phyloP scores from a whole-genome alignment of 176 grass and related monocot species.

The Zoysia japonica region DNA sequence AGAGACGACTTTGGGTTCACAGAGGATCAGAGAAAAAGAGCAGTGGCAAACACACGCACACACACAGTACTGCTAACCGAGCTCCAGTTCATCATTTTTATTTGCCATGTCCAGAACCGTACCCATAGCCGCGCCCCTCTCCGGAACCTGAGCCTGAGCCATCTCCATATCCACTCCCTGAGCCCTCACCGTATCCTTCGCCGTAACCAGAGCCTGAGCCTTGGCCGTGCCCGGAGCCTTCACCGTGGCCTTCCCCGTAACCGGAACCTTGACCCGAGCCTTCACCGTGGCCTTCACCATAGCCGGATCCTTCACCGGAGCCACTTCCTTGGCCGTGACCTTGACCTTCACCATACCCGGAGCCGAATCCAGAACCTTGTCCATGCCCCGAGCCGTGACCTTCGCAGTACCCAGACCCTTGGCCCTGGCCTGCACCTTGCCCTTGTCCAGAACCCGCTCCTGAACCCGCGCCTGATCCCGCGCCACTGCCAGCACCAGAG shows the following conservation, averaged over 20 bases:
- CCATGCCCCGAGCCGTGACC: slow-evolving; percentile 40
- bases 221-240: neutral
- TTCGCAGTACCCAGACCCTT: slow-evolving; percentile 22
- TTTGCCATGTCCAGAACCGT: slow-evolving; percentile 30
- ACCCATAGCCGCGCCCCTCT: slow-evolving; percentile 36
- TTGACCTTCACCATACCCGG: neutral
- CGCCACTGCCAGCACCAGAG: slow-evolving; percentile 17
- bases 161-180: neutral
- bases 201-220: slow-evolving; percentile 22
- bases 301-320: slow-evolving; percentile 26
- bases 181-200: slow-evolving; percentile 20
- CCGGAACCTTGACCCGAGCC: slow-evolving; percentile 25
- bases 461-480: neutral
- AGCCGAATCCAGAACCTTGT: slow-evolving; percentile 21
- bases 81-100: neutral
- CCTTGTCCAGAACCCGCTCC: slow-evolving; percentile 32
- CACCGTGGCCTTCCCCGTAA: neutral
- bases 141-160: slow-evolving; percentile 22
- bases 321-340: slow-evolving; percentile 9
- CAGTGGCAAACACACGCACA: neutral
- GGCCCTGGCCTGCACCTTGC: slow-evolving; percentile 11
- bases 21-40: neutral
- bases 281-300: slow-evolving; percentile 30
- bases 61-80: neutral
- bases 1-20: neutral